Evolutionary conservation across 768 basidiomycete species (phyloP), one percentile per base, ranked within the genome.

Genomic region (Ramaria sp.): DNA sequence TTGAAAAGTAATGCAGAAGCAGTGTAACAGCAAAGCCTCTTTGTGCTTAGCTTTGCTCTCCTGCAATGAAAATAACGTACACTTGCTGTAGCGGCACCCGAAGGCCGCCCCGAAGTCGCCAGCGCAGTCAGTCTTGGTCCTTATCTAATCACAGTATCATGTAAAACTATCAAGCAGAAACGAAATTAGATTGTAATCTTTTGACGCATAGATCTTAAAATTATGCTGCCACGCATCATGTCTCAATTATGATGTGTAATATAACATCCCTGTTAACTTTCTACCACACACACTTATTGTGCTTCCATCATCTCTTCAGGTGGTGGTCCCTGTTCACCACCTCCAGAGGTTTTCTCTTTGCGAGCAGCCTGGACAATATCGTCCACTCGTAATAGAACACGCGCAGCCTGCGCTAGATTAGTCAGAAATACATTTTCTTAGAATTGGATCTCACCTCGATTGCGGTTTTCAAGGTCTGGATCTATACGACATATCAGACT

Each of bases 381-480:
- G 65, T 96, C 94, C 1, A 96, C 92, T 25, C 92, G 84, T 24
- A 95, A 78, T 3, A 97, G 73, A 74, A 95, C 85, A 9, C 91
- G 87, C 0, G 94, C 86, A 49, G 89, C 90, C 83, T 87, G 36
- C 49, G 20, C 52, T 20, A 15, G 5, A 44, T 18, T 6, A 20
- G 30, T 44, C n/a, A 43, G 56, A 13, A 43, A n/a, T 13, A 18
- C 48, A 48, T 24, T 58, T 48, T 51, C 37, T 48, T 38, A 24
- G 22, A 48, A 22, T 12, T 48, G 3, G 38, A 42, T 36, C 67
- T 56, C 52, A 83, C 85, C 79, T 99, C 93, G 62, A 98, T 85
- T 16, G 96, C 94, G 7, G 94, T 99, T 78, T 98, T 97, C 64
- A 95, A 72, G 8, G 84, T 97, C 75, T 98, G 95, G 34, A 95